Conservation (phyloP, 805 yeast species). For the Candida boleticola region DNA sequence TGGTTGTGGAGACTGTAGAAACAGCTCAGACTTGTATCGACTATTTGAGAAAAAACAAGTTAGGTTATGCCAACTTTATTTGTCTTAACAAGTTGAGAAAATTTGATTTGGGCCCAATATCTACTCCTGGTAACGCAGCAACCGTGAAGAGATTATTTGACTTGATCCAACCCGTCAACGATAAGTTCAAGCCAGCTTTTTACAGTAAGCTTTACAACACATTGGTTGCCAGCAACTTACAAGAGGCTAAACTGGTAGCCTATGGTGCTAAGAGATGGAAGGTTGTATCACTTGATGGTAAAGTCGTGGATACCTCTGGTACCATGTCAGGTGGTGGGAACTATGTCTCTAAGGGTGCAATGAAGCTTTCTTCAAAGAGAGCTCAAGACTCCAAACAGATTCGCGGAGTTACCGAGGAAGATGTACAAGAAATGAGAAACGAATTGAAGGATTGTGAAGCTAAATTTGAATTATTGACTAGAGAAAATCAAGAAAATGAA, state of each 20-base stretch:
- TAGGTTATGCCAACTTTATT: slow-evolving; percentile 89
- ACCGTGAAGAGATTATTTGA: slow-evolving; percentile 83
- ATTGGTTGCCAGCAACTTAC: slow-evolving; percentile 73
- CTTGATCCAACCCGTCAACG: slow-evolving; percentile 64
- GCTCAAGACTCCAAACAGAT: slow-evolving; percentile 22
- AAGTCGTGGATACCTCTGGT: slow-evolving; percentile 88
- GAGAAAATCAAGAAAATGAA: slow-evolving; percentile 58
- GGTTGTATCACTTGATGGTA: slow-evolving; percentile 92
- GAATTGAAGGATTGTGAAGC: slow-evolving; percentile 55
- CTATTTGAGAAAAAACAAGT: slow-evolving; percentile 71
- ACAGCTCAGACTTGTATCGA: slow-evolving; percentile 67
- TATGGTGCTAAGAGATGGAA: slow-evolving; percentile 77
- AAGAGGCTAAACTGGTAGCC: slow-evolving; percentile 84
- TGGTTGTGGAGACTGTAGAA: slow-evolving; percentile 81
- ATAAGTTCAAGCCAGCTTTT: slow-evolving; percentile 79
- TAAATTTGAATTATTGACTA: slow-evolving; percentile 47
- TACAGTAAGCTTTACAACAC: slow-evolving; percentile 86
- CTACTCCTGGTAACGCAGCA: slow-evolving; percentile 63
- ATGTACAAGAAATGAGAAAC: slow-evolving; percentile 50
- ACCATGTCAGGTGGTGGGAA: slow-evolving; percentile 97
- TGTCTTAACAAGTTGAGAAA: slow-evolving; percentile 70
- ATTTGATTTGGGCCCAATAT: slow-evolving; percentile 54
- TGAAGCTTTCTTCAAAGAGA: slow-evolving; percentile 49
- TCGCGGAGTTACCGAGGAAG: slow-evolving; percentile 46
- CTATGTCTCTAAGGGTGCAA: slow-evolving; percentile 66